Evolutionary conservation across 306 rosid species (phyloP), one percentile per base, ranked within the genome.

Genomic region (Pueraria montana): DNA sequence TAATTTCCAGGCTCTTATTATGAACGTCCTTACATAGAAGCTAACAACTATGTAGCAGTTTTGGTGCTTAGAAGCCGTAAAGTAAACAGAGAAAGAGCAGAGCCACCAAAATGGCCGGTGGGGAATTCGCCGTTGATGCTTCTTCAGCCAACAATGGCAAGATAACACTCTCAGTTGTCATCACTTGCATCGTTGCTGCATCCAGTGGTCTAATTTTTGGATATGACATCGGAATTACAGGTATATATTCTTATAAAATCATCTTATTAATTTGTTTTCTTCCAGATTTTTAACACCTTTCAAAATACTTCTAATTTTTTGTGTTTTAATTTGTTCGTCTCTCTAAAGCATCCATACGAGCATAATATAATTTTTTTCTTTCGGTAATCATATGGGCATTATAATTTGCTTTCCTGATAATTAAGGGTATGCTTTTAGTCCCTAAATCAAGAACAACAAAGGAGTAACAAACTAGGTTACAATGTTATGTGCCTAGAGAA

Each of bases 121-220:
- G 90, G 16, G 89, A 82, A 9, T 82, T 88, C 40, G 80, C 87
- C 78, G 82, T 67, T 13, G 87, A 87, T 18, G 76, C 85, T 0
- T 80, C 86, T 0, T 80, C 87, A 0, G 20, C 38, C 20, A 43
- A 42, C 46, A 17, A 3, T 13, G 89, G 89, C 52, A 86, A 78
- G 79, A 86, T 92, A 3, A 92, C 97, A 2, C 52, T 52, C 67
- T 84, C 92, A 0, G 89, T 92, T 40, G 72, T 92, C 11, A 64
- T 90, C 76, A 90, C 92, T 8, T 90, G 94, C 89, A 80, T 90
- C 61, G 96, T 92, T 12, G 96, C 94, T 30, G 94, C 94, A 1
- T 89, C 97, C 6, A 73, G 86, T 53, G 94, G 94, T 17, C 97
- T 92, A 62, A 83, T 92, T 66, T 92, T 86, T 21, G 92, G 97